Base-by-base conservation (phyloP, 495 filamentous ascomycete species). In the Lentithecium fluviatile region DNA sequence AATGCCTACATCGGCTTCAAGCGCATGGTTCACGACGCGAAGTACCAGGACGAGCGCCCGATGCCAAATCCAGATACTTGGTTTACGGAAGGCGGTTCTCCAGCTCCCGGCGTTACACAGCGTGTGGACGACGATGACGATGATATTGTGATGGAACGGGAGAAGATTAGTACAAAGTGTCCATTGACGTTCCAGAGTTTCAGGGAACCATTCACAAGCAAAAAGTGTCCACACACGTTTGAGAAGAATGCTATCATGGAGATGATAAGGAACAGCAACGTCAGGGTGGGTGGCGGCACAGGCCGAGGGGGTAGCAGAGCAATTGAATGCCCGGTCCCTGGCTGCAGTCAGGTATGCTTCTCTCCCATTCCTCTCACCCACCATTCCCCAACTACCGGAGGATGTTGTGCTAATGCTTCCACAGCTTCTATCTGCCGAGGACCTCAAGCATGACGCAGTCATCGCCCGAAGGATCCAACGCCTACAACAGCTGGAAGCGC, bases 1-100 rank as follows among this genome's bases (percentile, higher is more conserved):
- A 91, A 93, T 73, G 77, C 84, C 59, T 96, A 96, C 77, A 77
- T 86, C 54, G 78, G 80, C 25, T 95, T 95, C 81, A 87, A 88
- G 70, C 80, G 81, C 45, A 77, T 84, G 19, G 84, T 93, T 60
- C 88, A 95, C 73, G 88, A 94, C 62, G 83, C 89, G 17, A 79
- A 83, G 56, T 79, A 91, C 69, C 81, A 79, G 29, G 82, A 88
- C 45, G 80, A 85, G 34, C 80, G 81, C 13, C 83, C 85, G 0
- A 65, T 91, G 17, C 86, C 89, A 0, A 81, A 88, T 60, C 73
- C 86, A 0, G 83, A 83, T 20, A 85, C 82, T 13, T 94, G 89
- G 89, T 94, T 94, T 70, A 68, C 78, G 0, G 58, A 70, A 12
- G 38, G 47, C 7, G 71, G 61, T 45, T 71, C 69, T 34, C 72